Evolutionary conservation across 192 early-diverging fungal genomes (phyloP).

Genomic region (Coemansia sp.): DNA sequence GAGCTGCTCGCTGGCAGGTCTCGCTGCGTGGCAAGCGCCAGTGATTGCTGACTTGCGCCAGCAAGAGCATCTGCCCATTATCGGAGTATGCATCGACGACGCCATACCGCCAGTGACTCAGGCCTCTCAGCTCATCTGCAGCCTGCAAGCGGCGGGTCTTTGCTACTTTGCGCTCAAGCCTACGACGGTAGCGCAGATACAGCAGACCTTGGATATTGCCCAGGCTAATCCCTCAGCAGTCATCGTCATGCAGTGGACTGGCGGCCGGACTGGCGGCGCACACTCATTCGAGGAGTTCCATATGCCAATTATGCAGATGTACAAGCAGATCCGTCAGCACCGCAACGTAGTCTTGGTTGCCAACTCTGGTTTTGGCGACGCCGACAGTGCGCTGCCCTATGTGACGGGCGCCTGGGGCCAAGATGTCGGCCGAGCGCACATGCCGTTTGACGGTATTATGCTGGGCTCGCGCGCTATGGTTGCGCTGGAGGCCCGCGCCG

Average conservation of each 20-base stretch:
- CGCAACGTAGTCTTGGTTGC: constrained; percentile 86
- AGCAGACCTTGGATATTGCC: constrained; percentile 77
- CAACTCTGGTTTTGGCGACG: constrained; percentile 88
- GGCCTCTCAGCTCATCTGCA: constrained; percentile 64
- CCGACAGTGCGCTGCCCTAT: constrained; percentile 80
- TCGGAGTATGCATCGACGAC: constrained; percentile 80
- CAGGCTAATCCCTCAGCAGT: constrained; percentile 71
- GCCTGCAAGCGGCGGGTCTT: constrained; percentile 74
- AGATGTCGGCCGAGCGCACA: constrained; percentile 71
- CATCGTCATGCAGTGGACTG: constrained; percentile 92
- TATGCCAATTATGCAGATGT: constrained; percentile 79
- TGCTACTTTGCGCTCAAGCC: constrained; percentile 85
- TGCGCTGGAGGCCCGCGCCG: constrained; percentile 75
- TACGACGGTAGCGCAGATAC: constrained; percentile 72
- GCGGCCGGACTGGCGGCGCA: constrained; percentile 90
- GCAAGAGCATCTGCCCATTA: constrained; percentile 80
- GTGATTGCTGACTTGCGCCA: constrained; percentile 70
- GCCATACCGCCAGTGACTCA: constrained; percentile 76
- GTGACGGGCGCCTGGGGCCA: constrained; percentile 84
- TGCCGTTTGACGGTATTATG: constrained; percentile 94
- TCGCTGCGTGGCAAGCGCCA: constrained; percentile 79
- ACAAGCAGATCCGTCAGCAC: constrained; percentile 79
- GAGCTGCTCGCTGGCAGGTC: constrained; percentile 77
- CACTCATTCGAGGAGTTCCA: constrained; percentile 96
- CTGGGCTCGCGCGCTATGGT: constrained; percentile 91